Percentiles rank a stretch among this genome's conserved stretches.
Evolutionary conservation across 2,329 filamentous ascomycete genomes (phyloP).

Genomic region (Colletotrichum sp.): DNA sequence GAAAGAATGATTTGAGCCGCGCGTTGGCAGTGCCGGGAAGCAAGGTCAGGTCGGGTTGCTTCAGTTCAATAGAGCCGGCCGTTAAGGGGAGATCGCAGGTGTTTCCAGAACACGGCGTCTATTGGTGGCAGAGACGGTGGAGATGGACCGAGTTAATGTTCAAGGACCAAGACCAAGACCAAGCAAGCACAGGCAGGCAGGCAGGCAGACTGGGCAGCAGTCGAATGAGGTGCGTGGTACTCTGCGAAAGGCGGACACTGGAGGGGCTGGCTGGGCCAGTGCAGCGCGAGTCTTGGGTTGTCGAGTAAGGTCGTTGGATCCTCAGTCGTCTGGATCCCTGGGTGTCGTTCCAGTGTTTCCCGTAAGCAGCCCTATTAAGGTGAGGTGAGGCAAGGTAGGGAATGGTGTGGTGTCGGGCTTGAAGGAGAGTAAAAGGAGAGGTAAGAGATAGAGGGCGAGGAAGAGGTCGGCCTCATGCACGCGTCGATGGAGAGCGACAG

Average conservation of each 20-base stretch:
- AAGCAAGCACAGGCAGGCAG: background rate
- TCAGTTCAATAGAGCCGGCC: background rate
- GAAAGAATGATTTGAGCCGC: background rate
- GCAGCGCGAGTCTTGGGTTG: background rate
- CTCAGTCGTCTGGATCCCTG: background rate
- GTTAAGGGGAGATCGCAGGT: slow-evolving; percentile 20
- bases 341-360: background rate
- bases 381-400: background rate
- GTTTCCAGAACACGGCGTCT: slow-evolving; percentile 21
- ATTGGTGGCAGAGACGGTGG: slow-evolving; percentile 15
- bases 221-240: background rate
- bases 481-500: background rate
- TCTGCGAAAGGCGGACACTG: background rate
- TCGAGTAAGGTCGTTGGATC: background rate
- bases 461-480: slow-evolving; percentile 8
- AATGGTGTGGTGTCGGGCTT: background rate
- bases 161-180: background rate
- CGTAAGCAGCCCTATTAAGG: background rate
- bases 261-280: background rate
- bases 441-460: background rate
- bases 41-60: background rate
- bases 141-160: background rate
- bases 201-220: background rate
- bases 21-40: background rate
- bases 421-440: slow-evolving; percentile 6